Base-by-base conservation (phyloP, 352 stramenopile species). In the Pythium aquatile region DNA sequence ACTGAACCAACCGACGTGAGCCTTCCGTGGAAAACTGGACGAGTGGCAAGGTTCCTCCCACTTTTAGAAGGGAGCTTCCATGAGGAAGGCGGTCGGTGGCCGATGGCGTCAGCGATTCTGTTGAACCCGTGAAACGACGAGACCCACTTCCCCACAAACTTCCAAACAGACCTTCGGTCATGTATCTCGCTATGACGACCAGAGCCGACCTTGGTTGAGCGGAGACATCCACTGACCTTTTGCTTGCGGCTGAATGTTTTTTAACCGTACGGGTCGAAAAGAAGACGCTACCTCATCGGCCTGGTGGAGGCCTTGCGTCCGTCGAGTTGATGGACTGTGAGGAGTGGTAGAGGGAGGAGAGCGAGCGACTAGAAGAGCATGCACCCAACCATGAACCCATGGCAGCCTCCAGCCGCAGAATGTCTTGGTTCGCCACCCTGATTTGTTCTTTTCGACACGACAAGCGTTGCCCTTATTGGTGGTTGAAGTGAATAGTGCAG, bases 21-120 rank as follows among this genome's bases (percentile, higher is more conserved):
- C 39, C 14, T n/a, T 47, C 39, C 39, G 39, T 47, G 39, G 39
- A 47, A 47, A 47, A 47, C 39, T 47, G 39, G 39, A 47, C 16
- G 39, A 47, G 39, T 47, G 20, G 39, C 39, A 6, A 24, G 39
- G 20, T 47, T 47, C 39, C 39, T 42, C 35, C 8, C 11, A 16
- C 4, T 42, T 42, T 7, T 11, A 16, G 35, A 42, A 11, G 35
- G 10, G 35, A 16, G 8, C 8, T 47, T 20, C 16, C 13, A 7
- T 3, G 39, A 42, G 39, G 39, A 47, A 47, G 39, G 39, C 17
- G 13, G 39, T 47, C 13, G 14, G 8, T 47, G 39, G 39, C 39
- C 39, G 17, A 47, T 47, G 39, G 39, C 39, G 39, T 47, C 39
- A 47, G 39, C 39, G 17, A 47, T 24, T 26, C 39, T 47, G 39